Evolutionary conservation across 2,329 filamentous ascomycete genomes (phyloP).

Genomic region (Rutstroemia sp.): DNA sequence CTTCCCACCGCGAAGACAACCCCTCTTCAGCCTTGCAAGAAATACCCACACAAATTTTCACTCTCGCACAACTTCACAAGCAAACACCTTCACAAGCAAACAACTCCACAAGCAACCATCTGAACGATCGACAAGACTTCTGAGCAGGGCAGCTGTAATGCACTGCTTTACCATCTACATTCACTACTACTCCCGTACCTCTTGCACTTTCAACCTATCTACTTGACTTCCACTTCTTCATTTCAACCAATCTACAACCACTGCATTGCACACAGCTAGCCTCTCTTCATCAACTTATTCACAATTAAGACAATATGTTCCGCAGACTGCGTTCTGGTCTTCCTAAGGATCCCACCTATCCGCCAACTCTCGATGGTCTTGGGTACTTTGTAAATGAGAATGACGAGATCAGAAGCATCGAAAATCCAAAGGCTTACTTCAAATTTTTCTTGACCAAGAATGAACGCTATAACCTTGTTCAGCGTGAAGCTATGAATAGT

Average conservation of each 20-base stretch:
- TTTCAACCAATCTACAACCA: background rate
- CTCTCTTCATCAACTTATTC: background rate
- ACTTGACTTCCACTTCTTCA: no score
- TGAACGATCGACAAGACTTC: no score
- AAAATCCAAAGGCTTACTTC: slow-evolving; percentile 62
- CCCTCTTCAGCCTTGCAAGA: no score
- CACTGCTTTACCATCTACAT: no score
- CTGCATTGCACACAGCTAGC: background rate
- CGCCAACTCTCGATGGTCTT: slow-evolving; percentile 57
- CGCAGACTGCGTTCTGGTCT: slow-evolving; percentile 60
- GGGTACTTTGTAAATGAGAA: slow-evolving; percentile 74
- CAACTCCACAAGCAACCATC: no score
- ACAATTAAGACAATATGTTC: slow-evolving; percentile 54
- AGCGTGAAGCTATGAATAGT: slow-evolving; percentile 70
- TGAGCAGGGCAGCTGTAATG: no score
- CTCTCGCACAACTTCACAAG: no score
- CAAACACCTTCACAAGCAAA: no score
- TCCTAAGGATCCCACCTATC: slow-evolving; percentile 62
- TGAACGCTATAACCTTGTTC: slow-evolving; percentile 68
- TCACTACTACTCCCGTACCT: background rate
- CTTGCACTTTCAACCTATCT: background rate
- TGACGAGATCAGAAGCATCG: slow-evolving; percentile 67
- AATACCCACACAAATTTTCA: no score
- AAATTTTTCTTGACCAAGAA: slow-evolving; percentile 68
- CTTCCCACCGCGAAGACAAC: no score